Evolutionary conservation across 2,329 filamentous ascomycete genomes (phyloP).

Genomic region (Monosporascus sp.): DNA sequence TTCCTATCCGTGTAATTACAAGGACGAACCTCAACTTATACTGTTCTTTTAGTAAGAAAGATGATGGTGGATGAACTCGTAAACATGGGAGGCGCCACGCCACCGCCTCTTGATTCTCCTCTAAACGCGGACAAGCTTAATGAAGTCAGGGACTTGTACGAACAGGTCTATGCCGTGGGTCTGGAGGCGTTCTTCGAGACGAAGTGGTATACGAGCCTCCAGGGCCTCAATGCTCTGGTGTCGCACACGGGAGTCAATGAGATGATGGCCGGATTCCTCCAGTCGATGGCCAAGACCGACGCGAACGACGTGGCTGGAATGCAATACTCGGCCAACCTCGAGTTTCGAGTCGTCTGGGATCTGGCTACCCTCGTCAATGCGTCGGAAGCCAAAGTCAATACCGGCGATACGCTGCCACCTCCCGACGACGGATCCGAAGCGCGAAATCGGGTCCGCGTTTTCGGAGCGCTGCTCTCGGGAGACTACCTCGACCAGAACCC

Average conservation of each 20-base stretch:
- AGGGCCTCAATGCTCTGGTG: slow-evolving; percentile 40
- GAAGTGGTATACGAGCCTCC: slow-evolving; percentile 64
- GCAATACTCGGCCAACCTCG: slow-evolving; percentile 48
- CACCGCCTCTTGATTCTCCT: slow-evolving; percentile 49
- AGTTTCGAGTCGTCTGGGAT: slow-evolving; percentile 56
- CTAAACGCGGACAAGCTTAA: slow-evolving; percentile 49
- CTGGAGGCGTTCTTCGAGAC: slow-evolving; percentile 77
- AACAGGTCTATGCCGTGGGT: slow-evolving; percentile 69
- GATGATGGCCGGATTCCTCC: slow-evolving; percentile 62
- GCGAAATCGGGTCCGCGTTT: slow-evolving; percentile 64
- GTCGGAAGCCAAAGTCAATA: slow-evolving; percentile 29
- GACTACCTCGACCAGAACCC: slow-evolving; percentile 57
- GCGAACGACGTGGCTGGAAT: slow-evolving; percentile 48
- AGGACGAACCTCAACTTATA: slow-evolving; percentile 37
- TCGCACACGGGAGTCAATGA: slow-evolving; percentile 55
- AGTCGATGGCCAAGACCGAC: slow-evolving; percentile 43
- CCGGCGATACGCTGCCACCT: slow-evolving; percentile 34
- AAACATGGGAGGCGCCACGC: slow-evolving; percentile 52
- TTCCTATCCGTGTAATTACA: slow-evolving; percentile 8
- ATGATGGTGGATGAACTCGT: slow-evolving; percentile 73
- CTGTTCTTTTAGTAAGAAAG: slow-evolving; percentile 48
- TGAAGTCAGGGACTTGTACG: slow-evolving; percentile 67
- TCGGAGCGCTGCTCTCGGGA: slow-evolving; percentile 73
- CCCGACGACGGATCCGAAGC: slow-evolving; percentile 60
- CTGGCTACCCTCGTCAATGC: slow-evolving; percentile 46